phyloP scores from a whole-genome alignment of 306 rosid species.

The Albizia julibrissin region DNA sequence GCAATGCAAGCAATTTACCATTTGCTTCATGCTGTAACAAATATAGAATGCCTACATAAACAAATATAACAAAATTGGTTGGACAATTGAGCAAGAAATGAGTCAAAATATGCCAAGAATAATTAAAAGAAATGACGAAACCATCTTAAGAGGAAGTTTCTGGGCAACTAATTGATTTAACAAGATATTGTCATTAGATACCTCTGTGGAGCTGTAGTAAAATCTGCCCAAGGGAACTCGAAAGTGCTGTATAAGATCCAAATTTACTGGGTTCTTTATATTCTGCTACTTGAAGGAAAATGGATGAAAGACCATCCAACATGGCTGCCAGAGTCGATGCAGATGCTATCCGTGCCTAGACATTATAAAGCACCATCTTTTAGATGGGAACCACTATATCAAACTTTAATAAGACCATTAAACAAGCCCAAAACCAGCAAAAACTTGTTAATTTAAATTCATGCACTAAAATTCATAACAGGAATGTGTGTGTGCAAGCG shows the following conservation, averaged over 20 bases:
- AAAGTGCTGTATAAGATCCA: conserved; percentile 92
- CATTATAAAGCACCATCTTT: conserved; percentile 40
- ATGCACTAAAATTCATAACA: conserved; percentile 14
- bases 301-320: conserved; percentile 83
- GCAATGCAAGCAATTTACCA: conserved; percentile 72
- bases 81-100: conserved; percentile 4
- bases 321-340: conserved; percentile 71
- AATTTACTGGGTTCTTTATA: conserved; percentile 74
- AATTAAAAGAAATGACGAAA: neutral
- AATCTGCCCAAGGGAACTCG: conserved; percentile 87
- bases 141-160: neutral
- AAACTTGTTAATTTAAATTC: neutral
- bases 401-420: conserved; percentile 5
- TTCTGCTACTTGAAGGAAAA: conserved; percentile 88
- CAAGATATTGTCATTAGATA: conserved; percentile 31
- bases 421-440: neutral
- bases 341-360: conserved; percentile 73
- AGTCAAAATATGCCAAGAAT: conserved; percentile 11
- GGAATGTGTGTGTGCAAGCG: neutral
- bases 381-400: conserved; percentile 23
- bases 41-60: conserved; percentile 70
- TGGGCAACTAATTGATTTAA: conserved; percentile 8
- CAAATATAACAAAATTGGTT: conserved; percentile 11
- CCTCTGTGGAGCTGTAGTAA: conserved; percentile 91
- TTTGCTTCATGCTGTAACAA: conserved; percentile 67